Base-by-base conservation (phyloP, 805 yeast genomes). In the Tanozyma kutaoensis region DNA sequence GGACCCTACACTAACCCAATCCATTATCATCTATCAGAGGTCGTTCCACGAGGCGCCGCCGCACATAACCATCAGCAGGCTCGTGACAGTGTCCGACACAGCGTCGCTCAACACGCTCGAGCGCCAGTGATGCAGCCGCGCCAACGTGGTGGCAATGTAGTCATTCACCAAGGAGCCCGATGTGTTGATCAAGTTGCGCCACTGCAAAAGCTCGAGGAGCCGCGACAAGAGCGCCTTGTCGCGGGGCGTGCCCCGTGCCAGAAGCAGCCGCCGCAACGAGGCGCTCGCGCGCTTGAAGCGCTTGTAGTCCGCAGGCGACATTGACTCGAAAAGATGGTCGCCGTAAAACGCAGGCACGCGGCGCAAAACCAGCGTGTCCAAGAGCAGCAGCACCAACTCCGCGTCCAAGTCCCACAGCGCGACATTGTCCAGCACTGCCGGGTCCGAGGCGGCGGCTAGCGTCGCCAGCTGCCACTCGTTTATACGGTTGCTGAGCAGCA, bases 341-440 rank as follows among this genome's bases (percentile, higher is more conserved):
- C 43, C 43, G 26, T 38, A 38, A 20, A 24, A 38, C 10, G 35
- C 35, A 3, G 39, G 39, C 19, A 30, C 36, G 8, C 17, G 26
- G 16, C 26, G 28, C 8, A 30, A 27, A 15, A 31, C 28, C n/a
- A 33, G 21, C 11, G 36, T 30, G 24, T 38, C 41, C 15, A 33
- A 20, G 12, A 24, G 26, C 22, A 25, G 37, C 3, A 23, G 14
- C 9, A 28, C 28, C 12, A 38, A 28, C n/a, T 37, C 39, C 14
- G 33, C 37, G 20, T 38, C 43, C 25, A 38, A 28, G 26, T 35
- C 43, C 43, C 43, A 38, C 18, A 39, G 35, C 9, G 43, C 43
- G 12, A 37, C 30, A 24, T 38, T 37, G 23, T 38, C 43, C 13
- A 35, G 28, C 4, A 38, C 36, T n/a, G n/a, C n/a, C n/a, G n/a